Percentiles rank a stretch among this genome's conserved stretches.
These are phyloP conservation scores for Corchorus capsularis DNA, from an alignment of 345 rosid species.

Conservation along the genomic window DNA sequence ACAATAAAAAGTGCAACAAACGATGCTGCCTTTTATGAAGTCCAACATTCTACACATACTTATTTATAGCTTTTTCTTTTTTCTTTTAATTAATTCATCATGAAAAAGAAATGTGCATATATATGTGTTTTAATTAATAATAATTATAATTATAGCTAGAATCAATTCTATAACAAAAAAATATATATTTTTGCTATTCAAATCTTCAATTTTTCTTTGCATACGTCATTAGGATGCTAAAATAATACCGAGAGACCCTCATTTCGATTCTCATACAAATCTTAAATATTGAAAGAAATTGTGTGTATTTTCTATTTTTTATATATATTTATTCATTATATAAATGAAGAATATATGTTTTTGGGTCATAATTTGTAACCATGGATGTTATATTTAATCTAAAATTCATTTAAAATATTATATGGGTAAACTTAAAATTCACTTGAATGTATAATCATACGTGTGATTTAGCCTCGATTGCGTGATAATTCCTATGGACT, in stretches of 20 bases:
- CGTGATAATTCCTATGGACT: no score
- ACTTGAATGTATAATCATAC: no score
- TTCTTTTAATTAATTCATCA: not conserved
- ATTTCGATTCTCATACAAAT: not conserved
- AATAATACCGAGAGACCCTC: not conserved
- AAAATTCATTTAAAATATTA: no score
- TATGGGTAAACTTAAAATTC: no score
- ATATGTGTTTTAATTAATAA: no score
- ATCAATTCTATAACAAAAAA: not conserved
- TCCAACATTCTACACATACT: not conserved
- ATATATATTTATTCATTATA: no score
- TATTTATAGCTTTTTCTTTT: not conserved
- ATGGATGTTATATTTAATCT: no score
- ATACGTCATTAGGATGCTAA: not conserved
- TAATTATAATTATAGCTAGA: not conserved
- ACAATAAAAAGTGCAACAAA: not conserved
- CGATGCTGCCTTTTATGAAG: constrained; percentile 8
- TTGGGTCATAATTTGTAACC: not conserved
- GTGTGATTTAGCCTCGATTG: no score
- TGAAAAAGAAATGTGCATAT: not conserved
- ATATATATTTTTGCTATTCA: not conserved
- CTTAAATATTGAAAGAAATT: not conserved
- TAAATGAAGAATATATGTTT: not conserved
- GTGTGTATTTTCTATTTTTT: not conserved
- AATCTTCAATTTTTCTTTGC: not conserved